Evolutionary conservation across 2,329 filamentous ascomycete species (phyloP), one percentile per base, ranked within the genome.

Genomic region (Botrytis hyacinthi): DNA sequence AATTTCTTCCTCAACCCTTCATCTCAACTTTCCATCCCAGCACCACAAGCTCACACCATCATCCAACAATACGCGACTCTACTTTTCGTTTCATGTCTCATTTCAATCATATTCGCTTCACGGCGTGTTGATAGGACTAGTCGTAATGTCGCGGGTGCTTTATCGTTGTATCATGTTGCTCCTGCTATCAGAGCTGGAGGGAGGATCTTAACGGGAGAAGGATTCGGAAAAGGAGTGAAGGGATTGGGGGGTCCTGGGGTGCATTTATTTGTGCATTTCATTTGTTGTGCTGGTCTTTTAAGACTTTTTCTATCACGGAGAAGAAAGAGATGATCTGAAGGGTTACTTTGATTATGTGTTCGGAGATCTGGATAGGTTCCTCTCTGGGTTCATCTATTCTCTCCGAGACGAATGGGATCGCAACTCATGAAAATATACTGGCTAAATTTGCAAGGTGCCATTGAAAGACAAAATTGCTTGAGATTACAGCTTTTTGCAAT

Each of bases 11-110:
- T 83, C 71, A 76, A 77, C 35, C 82, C 82, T 12, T 78, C 80
- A 20, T 69, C 78, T 37, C 79, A 80, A 60, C 79, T 83, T 26
- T 73, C 77, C 4, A 59, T 69, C 7, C 75, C 80, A 54, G 80
- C 81, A 51, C 80, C 81, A 16, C 78, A 81, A 75, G 80, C 82
- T 16, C 79, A 83, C 59, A 76, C 81, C 37, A 68, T 80, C 40
- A 80, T 84, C 67, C 77, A 78, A 46, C 82, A 84, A 77, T 84
- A 83, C 73, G 82, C 82, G n/a, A 74, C 82, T 10, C 77, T 83
- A 0, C 77, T 84, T 8, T 68, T 83, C 26, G 72, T 76, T 22
- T 81, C 82, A 18, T 80, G 77, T 73, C 74, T 83, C 54, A 78
- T 84, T 42, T 80, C 82, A 8, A 42, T 79, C 7, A 76, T 80